phyloP scores from a whole-genome alignment of 1,284 basidiomycete species.

The Mycena sp. region DNA sequence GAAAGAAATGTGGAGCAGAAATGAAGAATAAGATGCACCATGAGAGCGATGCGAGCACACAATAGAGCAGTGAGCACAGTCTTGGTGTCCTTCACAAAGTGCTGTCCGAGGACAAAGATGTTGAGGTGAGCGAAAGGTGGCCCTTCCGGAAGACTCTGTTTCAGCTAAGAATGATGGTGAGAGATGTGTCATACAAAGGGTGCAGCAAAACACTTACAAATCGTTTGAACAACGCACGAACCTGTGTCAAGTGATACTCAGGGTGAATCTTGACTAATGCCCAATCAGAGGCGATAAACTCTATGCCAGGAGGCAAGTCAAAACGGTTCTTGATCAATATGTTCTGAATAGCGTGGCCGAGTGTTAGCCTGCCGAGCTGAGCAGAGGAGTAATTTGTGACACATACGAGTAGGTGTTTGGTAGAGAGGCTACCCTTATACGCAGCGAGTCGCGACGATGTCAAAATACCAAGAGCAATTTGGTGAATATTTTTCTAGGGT shows the following conservation, averaged over 20 bases:
- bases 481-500: not conserved
- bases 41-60: constrained; percentile 1
- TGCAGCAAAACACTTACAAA: not conserved
- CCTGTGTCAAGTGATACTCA: constrained; percentile 2
- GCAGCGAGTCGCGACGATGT: not conserved
- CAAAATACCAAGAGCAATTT: not conserved
- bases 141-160: not conserved
- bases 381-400: not conserved
- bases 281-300: not conserved
- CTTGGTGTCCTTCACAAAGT: not conserved
- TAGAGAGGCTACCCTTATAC: not conserved
- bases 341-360: not conserved
- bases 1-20: not conserved
- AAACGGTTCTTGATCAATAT: not conserved
- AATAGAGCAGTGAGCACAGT: not conserved
- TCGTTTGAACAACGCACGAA: not conserved
- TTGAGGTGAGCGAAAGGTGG: not conserved
- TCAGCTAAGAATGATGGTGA: not conserved
- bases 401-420: not conserved
- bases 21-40: not conserved
- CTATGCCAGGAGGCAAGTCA: not conserved
- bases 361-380: not conserved
- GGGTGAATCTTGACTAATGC: not conserved
- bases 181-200: not conserved
- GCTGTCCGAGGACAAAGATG: not conserved